A percentile compares a stretch with the other conserved stretches of the same genome.
phyloP scores from a whole-genome alignment of 345 rosid genomes.

The Linum usitatissimum region DNA sequence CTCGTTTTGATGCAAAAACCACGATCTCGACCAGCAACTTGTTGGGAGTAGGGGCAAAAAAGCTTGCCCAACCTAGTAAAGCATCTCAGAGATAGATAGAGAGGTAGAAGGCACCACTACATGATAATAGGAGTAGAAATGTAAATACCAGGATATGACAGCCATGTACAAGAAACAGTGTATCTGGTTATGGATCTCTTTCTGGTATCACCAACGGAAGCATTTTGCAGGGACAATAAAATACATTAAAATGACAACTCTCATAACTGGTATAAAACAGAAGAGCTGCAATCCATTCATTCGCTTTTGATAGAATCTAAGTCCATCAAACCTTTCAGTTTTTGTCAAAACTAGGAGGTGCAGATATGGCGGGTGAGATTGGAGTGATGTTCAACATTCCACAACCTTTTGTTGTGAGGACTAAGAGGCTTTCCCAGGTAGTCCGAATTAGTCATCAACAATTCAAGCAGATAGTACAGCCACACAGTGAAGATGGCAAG shows the following conservation, averaged over 20 bases:
- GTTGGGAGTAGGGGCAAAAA: too few species aligned
- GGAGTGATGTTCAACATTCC: conserved; percentile 87
- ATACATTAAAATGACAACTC: too few species aligned
- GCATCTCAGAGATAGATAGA: neutral
- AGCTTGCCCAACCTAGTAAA: too few species aligned
- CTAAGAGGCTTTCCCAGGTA: conserved; percentile 79
- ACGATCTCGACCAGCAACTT: neutral
- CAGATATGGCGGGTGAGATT: conserved; percentile 79
- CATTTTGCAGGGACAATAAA: too few species aligned
- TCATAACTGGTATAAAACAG: too few species aligned
- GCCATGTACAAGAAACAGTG: neutral
- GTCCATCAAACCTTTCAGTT: conserved; percentile 25
- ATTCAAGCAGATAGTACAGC: conserved; percentile 70
- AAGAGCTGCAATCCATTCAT: neutral
- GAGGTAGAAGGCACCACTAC: neutral
- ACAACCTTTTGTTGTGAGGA: conserved; percentile 70
- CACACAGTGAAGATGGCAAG: conserved; percentile 53
- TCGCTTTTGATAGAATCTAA: neutral
- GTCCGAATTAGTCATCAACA: conserved; percentile 67
- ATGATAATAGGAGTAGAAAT: neutral
- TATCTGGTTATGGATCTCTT: too few species aligned
- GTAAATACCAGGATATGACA: neutral
- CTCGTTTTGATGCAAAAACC: too few species aligned
- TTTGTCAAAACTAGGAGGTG: conserved; percentile 53
- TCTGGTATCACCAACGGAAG: too few species aligned